A percentile compares a stretch with the other conserved stretches of the same genome.
These are phyloP conservation scores for Dimargaris verticillata DNA, from an alignment of 192 early-diverging fungal genomes.

Conservation along the genomic window DNA sequence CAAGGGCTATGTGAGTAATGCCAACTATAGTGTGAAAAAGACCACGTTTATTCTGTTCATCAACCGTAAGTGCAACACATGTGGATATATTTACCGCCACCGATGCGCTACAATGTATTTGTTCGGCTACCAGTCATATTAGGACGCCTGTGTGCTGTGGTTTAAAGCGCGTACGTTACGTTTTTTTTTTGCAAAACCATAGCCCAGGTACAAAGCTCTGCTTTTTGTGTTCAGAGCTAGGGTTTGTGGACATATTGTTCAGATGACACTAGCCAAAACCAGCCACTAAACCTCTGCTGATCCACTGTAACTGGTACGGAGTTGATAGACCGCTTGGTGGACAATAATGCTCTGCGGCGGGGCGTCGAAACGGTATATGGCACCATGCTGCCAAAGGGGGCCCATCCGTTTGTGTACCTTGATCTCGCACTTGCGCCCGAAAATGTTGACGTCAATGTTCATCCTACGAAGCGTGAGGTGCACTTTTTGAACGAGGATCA, in stretches of 20 bases:
- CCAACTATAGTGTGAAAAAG: conserved; percentile 76
- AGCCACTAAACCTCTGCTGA: too few species aligned
- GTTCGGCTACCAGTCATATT: too few species aligned
- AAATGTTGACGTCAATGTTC: conserved; percentile 95
- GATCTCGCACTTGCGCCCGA: conserved; percentile 70
- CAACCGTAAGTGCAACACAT: conserved; percentile 30
- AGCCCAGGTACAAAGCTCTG: too few species aligned
- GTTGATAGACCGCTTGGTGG: conserved; percentile 36
- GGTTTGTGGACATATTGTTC: too few species aligned
- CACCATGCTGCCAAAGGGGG: conserved; percentile 64
- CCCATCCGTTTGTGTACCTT: conserved; percentile 83
- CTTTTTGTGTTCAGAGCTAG: too few species aligned
- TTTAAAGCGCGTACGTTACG: too few species aligned
- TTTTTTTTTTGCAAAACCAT: too few species aligned
- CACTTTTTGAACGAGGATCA: conserved; percentile 84
- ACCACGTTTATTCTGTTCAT: conserved; percentile 83
- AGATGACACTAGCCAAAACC: too few species aligned
- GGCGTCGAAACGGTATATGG: conserved; percentile 71
- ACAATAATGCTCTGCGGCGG: conserved; percentile 60
- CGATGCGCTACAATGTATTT: too few species aligned
- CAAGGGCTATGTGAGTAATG: conserved; percentile 73
- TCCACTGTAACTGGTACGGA: too few species aligned
- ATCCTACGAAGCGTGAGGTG: conserved; percentile 91
- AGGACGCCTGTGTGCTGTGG: too few species aligned
- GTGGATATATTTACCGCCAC: too few species aligned